These are phyloP conservation scores for Catunica adiposa DNA, from an alignment of 2,329 filamentous ascomycete genomes.

Conservation along the genomic window DNA sequence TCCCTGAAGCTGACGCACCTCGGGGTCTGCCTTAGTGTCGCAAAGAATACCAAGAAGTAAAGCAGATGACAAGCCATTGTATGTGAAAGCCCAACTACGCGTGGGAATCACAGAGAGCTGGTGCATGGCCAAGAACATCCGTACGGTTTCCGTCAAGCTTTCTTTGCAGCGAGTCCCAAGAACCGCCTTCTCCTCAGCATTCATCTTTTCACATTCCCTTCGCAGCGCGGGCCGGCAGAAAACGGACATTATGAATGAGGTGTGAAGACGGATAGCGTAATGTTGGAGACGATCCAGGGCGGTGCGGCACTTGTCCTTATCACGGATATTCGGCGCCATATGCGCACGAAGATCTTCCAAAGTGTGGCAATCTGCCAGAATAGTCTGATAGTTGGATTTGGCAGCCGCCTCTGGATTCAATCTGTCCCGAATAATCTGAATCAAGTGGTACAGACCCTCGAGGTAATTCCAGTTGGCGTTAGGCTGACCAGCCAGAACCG, in stretches of 20 bases:
- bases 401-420: constrained; percentile 38
- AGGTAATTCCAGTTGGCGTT: constrained; percentile 40
- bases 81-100: constrained; percentile 51
- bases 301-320: constrained; percentile 46
- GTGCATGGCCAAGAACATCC: constrained; percentile 55
- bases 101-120: constrained; percentile 50
- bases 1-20: constrained; percentile 46
- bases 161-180: constrained; percentile 43
- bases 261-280: constrained; percentile 48
- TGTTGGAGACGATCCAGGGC: constrained; percentile 46
- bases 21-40: constrained; percentile 46
- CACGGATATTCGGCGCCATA: constrained; percentile 35
- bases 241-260: constrained; percentile 48
- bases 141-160: constrained; percentile 47
- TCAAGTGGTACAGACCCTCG: constrained; percentile 49
- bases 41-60: constrained; percentile 46
- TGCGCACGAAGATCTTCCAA: constrained; percentile 35
- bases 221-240: constrained; percentile 46
- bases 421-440: constrained; percentile 41
- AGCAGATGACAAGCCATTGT: constrained; percentile 49
- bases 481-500: constrained; percentile 26
- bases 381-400: constrained; percentile 35
- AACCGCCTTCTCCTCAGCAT: constrained; percentile 33
- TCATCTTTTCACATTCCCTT: constrained; percentile 32
- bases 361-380: constrained; percentile 39